Percentiles rank a stretch among this genome's conserved stretches.
Conservation (phyloP, 306 rosid species). For the Dalbergia cochinchinensis region DNA sequence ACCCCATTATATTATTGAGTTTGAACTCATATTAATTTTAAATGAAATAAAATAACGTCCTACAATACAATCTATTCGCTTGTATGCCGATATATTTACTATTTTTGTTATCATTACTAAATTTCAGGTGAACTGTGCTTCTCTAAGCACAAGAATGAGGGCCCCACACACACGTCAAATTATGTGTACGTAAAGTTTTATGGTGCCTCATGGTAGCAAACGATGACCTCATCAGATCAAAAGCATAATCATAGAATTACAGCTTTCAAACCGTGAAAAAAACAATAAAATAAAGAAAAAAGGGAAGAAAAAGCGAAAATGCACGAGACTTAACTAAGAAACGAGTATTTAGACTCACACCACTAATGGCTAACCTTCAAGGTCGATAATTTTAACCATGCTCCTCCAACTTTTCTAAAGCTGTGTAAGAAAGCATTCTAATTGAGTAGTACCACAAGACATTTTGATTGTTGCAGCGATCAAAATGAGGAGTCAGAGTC, state of each 20-base stretch:
- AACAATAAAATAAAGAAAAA: too few species aligned
- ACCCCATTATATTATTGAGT: too few species aligned
- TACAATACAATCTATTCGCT: too few species aligned
- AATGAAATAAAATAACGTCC: too few species aligned
- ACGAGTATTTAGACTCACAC: not conserved
- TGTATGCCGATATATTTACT: too few species aligned
- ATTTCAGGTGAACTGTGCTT: constrained; percentile 24
- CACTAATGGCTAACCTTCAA: constrained; percentile 23
- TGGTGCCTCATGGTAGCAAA: constrained; percentile 3
- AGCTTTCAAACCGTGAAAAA: not conserved
- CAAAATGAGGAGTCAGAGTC: constrained; percentile 27
- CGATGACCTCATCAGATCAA: not conserved
- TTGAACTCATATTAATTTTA: too few species aligned
- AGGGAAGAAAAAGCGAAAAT: too few species aligned
- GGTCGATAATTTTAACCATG: constrained; percentile 29
- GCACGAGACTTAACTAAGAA: too few species aligned
- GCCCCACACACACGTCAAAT: constrained; percentile 9
- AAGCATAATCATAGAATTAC: not conserved
- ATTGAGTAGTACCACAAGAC: constrained; percentile 25
- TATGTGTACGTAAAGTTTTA: not conserved
- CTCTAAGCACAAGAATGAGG: not conserved
- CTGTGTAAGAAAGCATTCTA: constrained; percentile 20
- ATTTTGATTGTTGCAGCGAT: constrained; percentile 30
- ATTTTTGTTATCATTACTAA: too few species aligned
- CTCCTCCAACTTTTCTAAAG: constrained; percentile 22